Evolutionary conservation across 129 eudicot genomes (phyloP).

Genomic region (Flaveria linearis): DNA sequence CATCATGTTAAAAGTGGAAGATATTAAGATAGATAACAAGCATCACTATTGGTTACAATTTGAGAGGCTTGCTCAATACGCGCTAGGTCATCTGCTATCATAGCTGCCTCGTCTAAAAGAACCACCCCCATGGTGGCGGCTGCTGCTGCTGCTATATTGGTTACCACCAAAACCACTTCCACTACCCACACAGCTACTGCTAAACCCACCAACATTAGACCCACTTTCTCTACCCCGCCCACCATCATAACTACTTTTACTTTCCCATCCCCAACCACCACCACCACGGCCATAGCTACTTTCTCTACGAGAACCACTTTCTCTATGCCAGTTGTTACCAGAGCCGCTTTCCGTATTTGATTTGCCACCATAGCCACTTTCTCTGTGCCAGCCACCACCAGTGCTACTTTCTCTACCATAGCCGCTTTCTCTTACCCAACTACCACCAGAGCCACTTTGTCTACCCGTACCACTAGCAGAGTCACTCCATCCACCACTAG

Average conservation of each 20-base stretch:
- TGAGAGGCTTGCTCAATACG: no score
- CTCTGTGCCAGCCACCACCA: conserved; percentile 46
- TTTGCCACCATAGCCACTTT: conserved; percentile 39
- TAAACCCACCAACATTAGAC: neutral
- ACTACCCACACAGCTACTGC: neutral
- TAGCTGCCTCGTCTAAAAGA: no score
- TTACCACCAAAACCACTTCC: conserved; percentile 12
- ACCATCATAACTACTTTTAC: no score
- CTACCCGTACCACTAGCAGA: conserved; percentile 27
- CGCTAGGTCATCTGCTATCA: neutral
- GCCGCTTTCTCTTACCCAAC: conserved; percentile 25
- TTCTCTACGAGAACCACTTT: conserved; percentile 15
- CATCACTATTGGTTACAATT: no score
- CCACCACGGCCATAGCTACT: neutral
- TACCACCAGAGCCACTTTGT: conserved; percentile 34
- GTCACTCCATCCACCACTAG: conserved; percentile 27
- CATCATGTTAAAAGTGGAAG: no score
- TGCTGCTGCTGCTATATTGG: conserved; percentile 23
- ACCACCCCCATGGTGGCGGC: no score
- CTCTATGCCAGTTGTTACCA: neutral
- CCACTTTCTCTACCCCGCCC: no score
- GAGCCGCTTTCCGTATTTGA: conserved; percentile 31
- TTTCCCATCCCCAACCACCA: conserved; percentile 1
- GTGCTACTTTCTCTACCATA: conserved; percentile 21
- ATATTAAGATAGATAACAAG: no score